Percentiles rank a stretch among this genome's conserved stretches.
Conservation (phyloP, 2,329 filamentous ascomycete species). For the Diaporthe australafricana region DNA sequence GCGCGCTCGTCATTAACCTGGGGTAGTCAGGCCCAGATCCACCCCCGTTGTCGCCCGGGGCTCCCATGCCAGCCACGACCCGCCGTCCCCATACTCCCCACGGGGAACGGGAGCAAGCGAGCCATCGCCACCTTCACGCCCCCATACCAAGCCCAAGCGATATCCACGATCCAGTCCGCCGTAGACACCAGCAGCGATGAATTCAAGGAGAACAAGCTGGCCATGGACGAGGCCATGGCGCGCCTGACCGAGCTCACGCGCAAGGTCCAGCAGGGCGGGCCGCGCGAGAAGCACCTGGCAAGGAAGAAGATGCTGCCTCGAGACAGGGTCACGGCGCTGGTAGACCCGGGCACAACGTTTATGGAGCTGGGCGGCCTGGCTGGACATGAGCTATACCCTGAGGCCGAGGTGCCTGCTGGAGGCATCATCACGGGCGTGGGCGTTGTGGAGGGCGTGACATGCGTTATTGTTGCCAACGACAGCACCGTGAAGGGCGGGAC, state of each 20-base stretch:
- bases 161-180: slow-evolving; percentile 81
- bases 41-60: slow-evolving; percentile 25
- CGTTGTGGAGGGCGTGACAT: slow-evolving; percentile 88
- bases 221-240: slow-evolving; percentile 80
- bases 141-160: slow-evolving; percentile 82
- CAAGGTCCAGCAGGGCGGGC: slow-evolving; percentile 80
- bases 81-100: slow-evolving; percentile 40
- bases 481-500: slow-evolving; percentile 97
- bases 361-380: slow-evolving; percentile 94
- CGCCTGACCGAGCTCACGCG: slow-evolving; percentile 77
- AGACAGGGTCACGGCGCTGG: slow-evolving; percentile 86
- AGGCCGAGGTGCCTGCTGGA: slow-evolving; percentile 87
- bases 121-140: slow-evolving; percentile 81
- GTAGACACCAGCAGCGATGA: slow-evolving; percentile 83
- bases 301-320: slow-evolving; percentile 95
- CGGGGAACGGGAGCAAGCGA: slow-evolving; percentile 43
- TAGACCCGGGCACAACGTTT: slow-evolving; percentile 91
- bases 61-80: slow-evolving; percentile 33
- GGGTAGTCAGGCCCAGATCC: slow-evolving; percentile 31
- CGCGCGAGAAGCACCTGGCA: slow-evolving; percentile 85
- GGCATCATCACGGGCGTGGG: slow-evolving; percentile 95
- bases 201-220: slow-evolving; percentile 82
- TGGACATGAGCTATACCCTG: slow-evolving; percentile 85
- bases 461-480: slow-evolving; percentile 95
- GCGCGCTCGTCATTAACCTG: slow-evolving; percentile 36